Base-by-base conservation (phyloP, 129 eudicot species). In the Lactuca sativa region DNA sequence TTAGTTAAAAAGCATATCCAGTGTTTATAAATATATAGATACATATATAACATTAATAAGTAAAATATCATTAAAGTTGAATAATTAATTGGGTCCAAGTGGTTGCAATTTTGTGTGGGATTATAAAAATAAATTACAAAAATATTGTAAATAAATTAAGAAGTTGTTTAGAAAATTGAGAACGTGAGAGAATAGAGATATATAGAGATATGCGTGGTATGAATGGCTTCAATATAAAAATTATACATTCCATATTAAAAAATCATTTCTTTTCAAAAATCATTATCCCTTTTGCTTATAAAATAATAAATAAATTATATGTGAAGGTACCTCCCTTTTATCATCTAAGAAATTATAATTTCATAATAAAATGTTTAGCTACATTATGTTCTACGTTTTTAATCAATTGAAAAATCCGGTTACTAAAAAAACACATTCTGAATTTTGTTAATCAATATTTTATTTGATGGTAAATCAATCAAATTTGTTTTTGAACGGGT, bases 91-190 rank as follows among this genome's bases (percentile, higher is more conserved):
- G 21, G 32, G 12, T 59, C 6, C 11, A 44, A 47, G 25, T 14
- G 58, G 65, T 71, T 34, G 44, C 44, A 12, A 44, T 33, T 71
- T 15, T 18, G 14, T 59, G 34, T 48, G 14, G 34, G 41, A 32
- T 47, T 59, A 18, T 49, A 14, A 51, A 51, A 30, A 31, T 47
- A 18, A 66, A 15, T 14, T 30, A 57, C 17, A 5, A 17, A 51
- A 12, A 66, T 32, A 48, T 25, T 13, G 47, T 21, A 30, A 72
- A 44, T 62, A 25, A 25, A 25, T 25, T 0, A 54, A 62, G 9
- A 51, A 21, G 38, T 72, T 18, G 55, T 72, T 51, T 47, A 37
- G 18, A 59, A 18, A 62, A 47, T 47, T 12, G 5, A 62, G 62
- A 62, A 72, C 43, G 43, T 36, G 48, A 33, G 60, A 30, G 37